phyloP scores from a whole-genome alignment of 2,329 filamentous ascomycete genomes.

The Stemphylium lycopersici region DNA sequence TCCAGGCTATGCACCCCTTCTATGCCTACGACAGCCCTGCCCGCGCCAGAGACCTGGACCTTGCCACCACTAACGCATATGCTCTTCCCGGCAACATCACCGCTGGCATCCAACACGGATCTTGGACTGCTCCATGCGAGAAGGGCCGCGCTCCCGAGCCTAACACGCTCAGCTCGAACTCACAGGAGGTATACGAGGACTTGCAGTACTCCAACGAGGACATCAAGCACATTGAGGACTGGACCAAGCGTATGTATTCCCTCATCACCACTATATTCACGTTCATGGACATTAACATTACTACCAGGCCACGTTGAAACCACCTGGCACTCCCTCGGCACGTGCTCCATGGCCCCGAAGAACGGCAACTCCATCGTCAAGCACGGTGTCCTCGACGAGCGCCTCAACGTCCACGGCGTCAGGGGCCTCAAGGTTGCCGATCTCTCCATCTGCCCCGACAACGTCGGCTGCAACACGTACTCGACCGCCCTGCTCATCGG shows the following conservation, averaged over 20 bases:
- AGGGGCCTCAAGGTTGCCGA: slow-evolving; percentile 80
- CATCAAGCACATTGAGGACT: slow-evolving; percentile 70
- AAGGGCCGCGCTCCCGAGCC: slow-evolving; percentile 58
- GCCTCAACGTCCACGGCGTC: slow-evolving; percentile 78
- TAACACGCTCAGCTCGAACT: slow-evolving; percentile 67
- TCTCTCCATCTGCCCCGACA: slow-evolving; percentile 77
- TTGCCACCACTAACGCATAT: slow-evolving; percentile 76
- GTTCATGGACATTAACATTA: not conserved
- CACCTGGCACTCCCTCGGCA: slow-evolving; percentile 72
- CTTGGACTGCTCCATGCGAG: slow-evolving; percentile 69
- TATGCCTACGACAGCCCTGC: slow-evolving; percentile 74
- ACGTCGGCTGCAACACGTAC: slow-evolving; percentile 68
- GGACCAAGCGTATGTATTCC: slow-evolving; percentile 52
- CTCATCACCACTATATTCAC: not conserved
- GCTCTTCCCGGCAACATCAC: slow-evolving; percentile 74
- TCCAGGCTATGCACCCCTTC: slow-evolving; percentile 68
- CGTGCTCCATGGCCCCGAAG: slow-evolving; percentile 77
- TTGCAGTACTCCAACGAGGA: slow-evolving; percentile 70
- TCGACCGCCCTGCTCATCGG: slow-evolving; percentile 76
- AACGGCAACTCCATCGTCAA: slow-evolving; percentile 82
- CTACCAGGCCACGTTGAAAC: slow-evolving; percentile 68
- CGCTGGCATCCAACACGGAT: slow-evolving; percentile 74
- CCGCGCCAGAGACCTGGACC: slow-evolving; percentile 73
- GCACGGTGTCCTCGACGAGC: slow-evolving; percentile 77
- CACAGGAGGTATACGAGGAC: slow-evolving; percentile 64